phyloP scores from a whole-genome alignment of 2,329 filamentous ascomycete species.

The Penicillium sp. region DNA sequence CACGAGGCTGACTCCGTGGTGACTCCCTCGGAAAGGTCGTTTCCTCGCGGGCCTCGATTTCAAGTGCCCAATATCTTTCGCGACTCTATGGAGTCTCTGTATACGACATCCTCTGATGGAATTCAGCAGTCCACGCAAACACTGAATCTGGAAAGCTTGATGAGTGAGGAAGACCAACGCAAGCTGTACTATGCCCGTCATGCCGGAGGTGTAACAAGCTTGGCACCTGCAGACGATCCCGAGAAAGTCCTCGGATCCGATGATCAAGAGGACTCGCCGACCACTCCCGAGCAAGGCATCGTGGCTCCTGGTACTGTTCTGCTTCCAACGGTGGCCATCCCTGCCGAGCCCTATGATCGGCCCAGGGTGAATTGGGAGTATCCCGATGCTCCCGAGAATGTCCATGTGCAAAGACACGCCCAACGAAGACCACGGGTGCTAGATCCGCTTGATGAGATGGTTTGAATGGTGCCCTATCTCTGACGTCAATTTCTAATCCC shows the following conservation, averaged over 20 bases:
- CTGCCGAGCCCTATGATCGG: neutral
- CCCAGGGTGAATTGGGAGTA: neutral
- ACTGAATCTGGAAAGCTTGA: conserved; percentile 65
- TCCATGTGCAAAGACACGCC: neutral
- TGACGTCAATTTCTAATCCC: conserved; percentile 6
- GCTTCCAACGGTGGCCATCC: neutral
- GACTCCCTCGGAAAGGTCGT: conserved; percentile 44
- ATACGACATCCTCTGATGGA: conserved; percentile 49
- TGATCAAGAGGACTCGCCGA: conserved; percentile 1
- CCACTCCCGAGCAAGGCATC: neutral
- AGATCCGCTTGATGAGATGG: conserved; percentile 5
- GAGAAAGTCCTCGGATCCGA: conserved; percentile 3
- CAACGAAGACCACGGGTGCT: neutral
- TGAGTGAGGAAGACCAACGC: conserved; percentile 68
- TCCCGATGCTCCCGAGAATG: neutral
- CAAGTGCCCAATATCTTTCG: conserved; percentile 48
- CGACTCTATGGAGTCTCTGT: conserved; percentile 61
- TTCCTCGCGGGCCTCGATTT: conserved; percentile 44
- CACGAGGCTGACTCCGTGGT: conserved; percentile 62
- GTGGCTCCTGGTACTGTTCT: neutral
- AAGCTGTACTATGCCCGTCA: conserved; percentile 66
- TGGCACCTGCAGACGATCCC: conserved; percentile 1
- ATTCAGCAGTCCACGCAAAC: conserved; percentile 58
- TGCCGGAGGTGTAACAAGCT: conserved; percentile 25
- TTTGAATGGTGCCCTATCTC: conserved; percentile 1